Percentiles rank a stretch among this genome's conserved stretches.
phyloP scores from a whole-genome alignment of 345 rosid genomes.

The Streptanthus diversifolius region DNA sequence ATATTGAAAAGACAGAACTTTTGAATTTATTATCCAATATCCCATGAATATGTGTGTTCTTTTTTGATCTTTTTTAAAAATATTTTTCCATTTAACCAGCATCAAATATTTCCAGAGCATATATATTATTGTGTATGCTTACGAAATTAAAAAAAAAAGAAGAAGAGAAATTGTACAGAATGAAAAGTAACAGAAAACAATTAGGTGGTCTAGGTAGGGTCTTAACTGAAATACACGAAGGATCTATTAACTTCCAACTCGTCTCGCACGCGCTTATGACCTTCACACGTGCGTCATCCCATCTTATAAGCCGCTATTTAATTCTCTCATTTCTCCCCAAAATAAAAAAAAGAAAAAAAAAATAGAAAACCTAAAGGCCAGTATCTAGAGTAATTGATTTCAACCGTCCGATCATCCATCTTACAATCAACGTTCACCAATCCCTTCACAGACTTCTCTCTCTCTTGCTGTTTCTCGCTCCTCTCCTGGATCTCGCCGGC shows the following conservation, averaged over 20 bases:
- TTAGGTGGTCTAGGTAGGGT: background rate
- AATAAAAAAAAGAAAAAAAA: background rate
- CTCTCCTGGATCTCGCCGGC: constrained; percentile 27
- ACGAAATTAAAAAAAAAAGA: background rate
- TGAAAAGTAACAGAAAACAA: background rate
- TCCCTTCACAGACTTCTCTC: constrained; percentile 10
- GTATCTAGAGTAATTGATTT: constrained; percentile 17
- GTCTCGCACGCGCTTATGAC: constrained; percentile 22
- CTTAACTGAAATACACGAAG: constrained; percentile 10
- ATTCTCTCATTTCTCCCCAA: background rate
- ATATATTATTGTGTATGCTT: constrained; percentile 24
- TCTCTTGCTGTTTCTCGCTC: background rate
- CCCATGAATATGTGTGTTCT: too few species aligned
- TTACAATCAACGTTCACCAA: constrained; percentile 25
- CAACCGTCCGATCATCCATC: constrained; percentile 32
- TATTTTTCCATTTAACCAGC: too few species aligned
- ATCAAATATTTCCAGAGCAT: too few species aligned
- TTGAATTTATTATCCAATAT: too few species aligned
- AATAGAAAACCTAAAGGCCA: too few species aligned
- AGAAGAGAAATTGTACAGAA: background rate
- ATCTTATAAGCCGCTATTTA: constrained; percentile 6
- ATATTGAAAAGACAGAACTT: too few species aligned
- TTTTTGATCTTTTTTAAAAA: too few species aligned
- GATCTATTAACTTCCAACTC: constrained; percentile 28
- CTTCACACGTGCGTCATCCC: constrained; percentile 22